Evolutionary conservation across 768 basidiomycete genomes (phyloP).

Genomic region (Boletus reticuloceps): DNA sequence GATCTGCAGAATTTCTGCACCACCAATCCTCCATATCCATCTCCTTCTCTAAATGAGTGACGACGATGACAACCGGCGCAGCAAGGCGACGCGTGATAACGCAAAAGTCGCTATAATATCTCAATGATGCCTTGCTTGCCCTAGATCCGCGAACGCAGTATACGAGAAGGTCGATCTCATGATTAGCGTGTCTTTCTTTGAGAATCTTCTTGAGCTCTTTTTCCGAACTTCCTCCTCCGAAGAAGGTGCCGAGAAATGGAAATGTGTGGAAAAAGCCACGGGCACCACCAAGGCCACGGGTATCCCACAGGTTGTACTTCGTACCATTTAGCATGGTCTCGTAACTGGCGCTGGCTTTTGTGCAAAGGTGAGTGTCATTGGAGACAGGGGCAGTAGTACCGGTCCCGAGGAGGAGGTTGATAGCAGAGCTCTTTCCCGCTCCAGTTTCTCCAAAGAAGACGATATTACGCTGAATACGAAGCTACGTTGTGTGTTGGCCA

Average conservation of each 20-base stretch:
- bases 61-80: conserved; percentile 37
- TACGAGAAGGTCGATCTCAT: conserved; percentile 39
- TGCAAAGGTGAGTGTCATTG: conserved; percentile 16
- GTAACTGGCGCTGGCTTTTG: conserved; percentile 4
- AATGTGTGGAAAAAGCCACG: conserved; percentile 7
- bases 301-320: conserved; percentile 33
- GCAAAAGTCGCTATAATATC: conserved; percentile 35
- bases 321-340: neutral
- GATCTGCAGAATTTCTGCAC: conserved; percentile 24
- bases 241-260: conserved; percentile 7
- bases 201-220: conserved; percentile 20
- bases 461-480: conserved; percentile 9
- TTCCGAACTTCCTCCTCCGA: conserved; percentile 7
- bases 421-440: conserved; percentile 26
- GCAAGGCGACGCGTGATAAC: conserved; percentile 34
- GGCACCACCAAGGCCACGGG: conserved; percentile 36
- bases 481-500: neutral
- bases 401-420: conserved; percentile 22
- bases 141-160: conserved; percentile 37
- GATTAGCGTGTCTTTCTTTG: conserved; percentile 14
- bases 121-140: conserved; percentile 24
- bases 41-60: conserved; percentile 35
- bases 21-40: conserved; percentile 31
- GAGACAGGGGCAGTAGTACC: conserved; percentile 4
- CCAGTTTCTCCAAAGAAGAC: conserved; percentile 26